phyloP scores from a whole-genome alignment of 345 rosid species.

The Mangifera indica region DNA sequence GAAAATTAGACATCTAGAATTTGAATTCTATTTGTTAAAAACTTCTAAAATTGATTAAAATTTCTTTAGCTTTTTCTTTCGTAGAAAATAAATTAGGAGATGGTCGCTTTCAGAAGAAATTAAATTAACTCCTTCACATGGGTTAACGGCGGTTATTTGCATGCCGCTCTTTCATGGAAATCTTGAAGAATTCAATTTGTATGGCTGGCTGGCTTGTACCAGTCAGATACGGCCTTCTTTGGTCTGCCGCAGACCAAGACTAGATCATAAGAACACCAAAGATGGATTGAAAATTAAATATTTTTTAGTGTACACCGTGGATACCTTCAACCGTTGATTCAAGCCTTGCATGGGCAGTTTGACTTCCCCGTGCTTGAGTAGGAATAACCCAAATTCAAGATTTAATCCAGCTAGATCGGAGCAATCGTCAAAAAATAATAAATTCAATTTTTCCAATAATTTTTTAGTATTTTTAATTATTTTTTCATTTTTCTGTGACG shows the following conservation, averaged over 20 bases:
- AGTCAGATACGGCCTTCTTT: background rate
- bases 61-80: background rate
- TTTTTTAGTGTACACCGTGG: too few relatives aligned
- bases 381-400: too few relatives aligned
- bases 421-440: too few relatives aligned
- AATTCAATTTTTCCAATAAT: too few relatives aligned
- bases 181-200: background rate
- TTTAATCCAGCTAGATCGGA: too few relatives aligned
- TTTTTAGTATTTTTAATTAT: too few relatives aligned
- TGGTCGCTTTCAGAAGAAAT: conserved; percentile 24
- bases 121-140: background rate
- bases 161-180: background rate
- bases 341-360: too few relatives aligned
- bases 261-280: background rate
- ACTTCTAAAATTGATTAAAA: background rate
- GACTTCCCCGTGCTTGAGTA: too few relatives aligned
- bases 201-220: conserved; percentile 1
- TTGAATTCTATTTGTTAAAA: background rate
- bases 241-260: background rate
- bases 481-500: too few relatives aligned
- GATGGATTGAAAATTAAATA: background rate
- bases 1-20: background rate
- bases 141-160: background rate
- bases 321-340: too few relatives aligned
- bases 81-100: conserved; percentile 12